Base-by-base conservation (phyloP, 2,329 filamentous ascomycete genomes). In the Knufia fluminis region DNA sequence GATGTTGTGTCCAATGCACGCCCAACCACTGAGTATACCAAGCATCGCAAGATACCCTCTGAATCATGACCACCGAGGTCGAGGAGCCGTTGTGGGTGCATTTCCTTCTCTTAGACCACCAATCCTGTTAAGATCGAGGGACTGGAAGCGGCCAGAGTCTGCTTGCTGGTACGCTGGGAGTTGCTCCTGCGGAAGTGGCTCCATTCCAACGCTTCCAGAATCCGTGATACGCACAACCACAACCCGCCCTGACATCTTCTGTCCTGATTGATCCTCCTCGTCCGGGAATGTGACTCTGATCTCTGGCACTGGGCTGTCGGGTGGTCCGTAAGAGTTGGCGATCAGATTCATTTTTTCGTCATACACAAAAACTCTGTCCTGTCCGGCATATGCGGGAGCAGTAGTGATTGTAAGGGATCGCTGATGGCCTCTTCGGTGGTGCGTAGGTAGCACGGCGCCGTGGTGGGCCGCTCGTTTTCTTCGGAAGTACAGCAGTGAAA, bases 271-370 rank as follows among this genome's bases (percentile, higher is more conserved):
- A 58, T 88, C 86, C 63, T 96, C 90, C 59, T 94, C 83, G 73
- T 97, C 92, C 14, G 92, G 92, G 74, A 98, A 97, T 31, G 92
- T 97, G 68, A 98, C 95, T 69, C 90, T 88, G 62, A 98, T 98
- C 71, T 97, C 86, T 17, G 92, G 92, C 23, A 97, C 86, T n/a
- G 85, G 83, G 40, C 84, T 86, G 60, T 84, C 73, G 19, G 90
- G 86, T 14, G 87, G 83, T 55, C 81, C 84, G 52, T 77, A 74
- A 26, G 86, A 85, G 68, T 86, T 86, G 56, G 82, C 77, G 58
- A 91, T 80, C 69, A 94, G 82, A 57, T 80, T 80, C 64, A 83
- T 80, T 68, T 92, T 88, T 66, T 87, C 83, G 61, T 85, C 80
- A 65, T 88, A 85, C 60, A 92, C 79, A 53, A 88, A 77, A 57